phyloP scores from a whole-genome alignment of 345 rosid species.

The Brassica rapa region DNA sequence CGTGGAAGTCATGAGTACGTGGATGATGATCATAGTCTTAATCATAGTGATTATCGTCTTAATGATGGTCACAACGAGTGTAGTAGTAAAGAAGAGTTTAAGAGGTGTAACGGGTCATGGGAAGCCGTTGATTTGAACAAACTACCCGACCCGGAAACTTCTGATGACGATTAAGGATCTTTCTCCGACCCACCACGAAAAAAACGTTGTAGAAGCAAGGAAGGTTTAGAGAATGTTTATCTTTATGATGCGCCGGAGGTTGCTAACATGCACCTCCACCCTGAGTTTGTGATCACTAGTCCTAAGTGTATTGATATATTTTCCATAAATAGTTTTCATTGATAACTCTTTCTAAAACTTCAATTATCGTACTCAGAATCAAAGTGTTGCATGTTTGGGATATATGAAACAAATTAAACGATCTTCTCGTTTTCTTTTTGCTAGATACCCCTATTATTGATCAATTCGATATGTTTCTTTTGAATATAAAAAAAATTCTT shows the following conservation, averaged over 20 bases:
- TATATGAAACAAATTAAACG: not conserved
- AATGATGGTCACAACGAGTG: slow-evolving; percentile 25
- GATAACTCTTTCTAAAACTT: not conserved
- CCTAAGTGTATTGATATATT: slow-evolving; percentile 18
- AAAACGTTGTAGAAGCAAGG: not conserved
- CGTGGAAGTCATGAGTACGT: slow-evolving; percentile 30
- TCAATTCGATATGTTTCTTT: no score
- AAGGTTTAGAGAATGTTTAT: slow-evolving; percentile 17
- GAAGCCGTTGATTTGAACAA: slow-evolving; percentile 88
- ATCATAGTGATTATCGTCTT: slow-evolving; percentile 19
- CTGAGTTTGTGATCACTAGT: slow-evolving; percentile 35
- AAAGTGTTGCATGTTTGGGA: not conserved
- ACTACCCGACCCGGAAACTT: slow-evolving; percentile 87
- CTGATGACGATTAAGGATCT: slow-evolving; percentile 52
- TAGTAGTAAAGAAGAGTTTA: slow-evolving; percentile 40
- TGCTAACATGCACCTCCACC: slow-evolving; percentile 45
- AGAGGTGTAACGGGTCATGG: slow-evolving; percentile 49
- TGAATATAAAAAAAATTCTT: no score
- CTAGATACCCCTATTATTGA: no score
- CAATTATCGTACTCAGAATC: not conserved
- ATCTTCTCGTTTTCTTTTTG: no score
- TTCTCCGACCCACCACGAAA: not conserved
- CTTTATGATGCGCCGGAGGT: slow-evolving; percentile 23
- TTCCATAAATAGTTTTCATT: slow-evolving; percentile 2
- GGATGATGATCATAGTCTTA: slow-evolving; percentile 23